A percentile compares a stretch with the other conserved stretches of the same genome.
Conservation (phyloP, 1,284 basidiomycete species). For the Fomitopsis pinicola region DNA sequence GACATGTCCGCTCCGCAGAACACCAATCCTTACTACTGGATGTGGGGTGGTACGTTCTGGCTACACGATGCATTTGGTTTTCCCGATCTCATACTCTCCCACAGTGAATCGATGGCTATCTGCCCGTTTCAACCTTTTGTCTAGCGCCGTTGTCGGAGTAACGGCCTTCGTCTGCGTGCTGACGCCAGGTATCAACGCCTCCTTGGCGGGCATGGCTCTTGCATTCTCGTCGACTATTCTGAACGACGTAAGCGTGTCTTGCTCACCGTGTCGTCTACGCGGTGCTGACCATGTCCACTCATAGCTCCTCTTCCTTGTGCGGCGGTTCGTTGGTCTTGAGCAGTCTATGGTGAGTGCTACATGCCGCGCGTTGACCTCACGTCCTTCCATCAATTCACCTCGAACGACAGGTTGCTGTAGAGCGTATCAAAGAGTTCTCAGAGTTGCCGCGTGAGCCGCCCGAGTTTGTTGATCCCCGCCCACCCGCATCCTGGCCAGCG, state of each 20-base stretch:
- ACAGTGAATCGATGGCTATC: constrained; percentile 79
- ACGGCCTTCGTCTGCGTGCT: constrained; percentile 69
- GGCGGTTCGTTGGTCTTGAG: constrained; percentile 81
- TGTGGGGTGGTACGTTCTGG: constrained; percentile 66
- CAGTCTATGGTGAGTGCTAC: constrained; percentile 74
- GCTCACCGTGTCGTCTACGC: too few species aligned
- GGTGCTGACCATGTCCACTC: not conserved
- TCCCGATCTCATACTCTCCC: not conserved
- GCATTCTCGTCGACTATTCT: constrained; percentile 79
- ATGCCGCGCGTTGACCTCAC: not conserved
- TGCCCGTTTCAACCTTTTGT: constrained; percentile 80
- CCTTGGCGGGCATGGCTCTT: constrained; percentile 81
- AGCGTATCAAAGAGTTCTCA: constrained; percentile 89
- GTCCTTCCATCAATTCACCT: not conserved
- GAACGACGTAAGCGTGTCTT: constrained; percentile 51
- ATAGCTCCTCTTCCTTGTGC: constrained; percentile 50
- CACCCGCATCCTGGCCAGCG: constrained; percentile 78
- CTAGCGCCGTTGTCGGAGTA: constrained; percentile 65
- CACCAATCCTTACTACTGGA: constrained; percentile 79
- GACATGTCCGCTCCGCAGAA: constrained; percentile 42
- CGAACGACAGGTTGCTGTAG: constrained; percentile 71
- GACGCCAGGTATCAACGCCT: constrained; percentile 68
- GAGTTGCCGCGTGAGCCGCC: constrained; percentile 74
- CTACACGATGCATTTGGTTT: not conserved
- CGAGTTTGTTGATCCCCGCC: constrained; percentile 84